Evolutionary conservation across 2,329 filamentous ascomycete species (phyloP), one percentile per base, ranked within the genome.

Genomic region (Elsinoe ampelina): DNA sequence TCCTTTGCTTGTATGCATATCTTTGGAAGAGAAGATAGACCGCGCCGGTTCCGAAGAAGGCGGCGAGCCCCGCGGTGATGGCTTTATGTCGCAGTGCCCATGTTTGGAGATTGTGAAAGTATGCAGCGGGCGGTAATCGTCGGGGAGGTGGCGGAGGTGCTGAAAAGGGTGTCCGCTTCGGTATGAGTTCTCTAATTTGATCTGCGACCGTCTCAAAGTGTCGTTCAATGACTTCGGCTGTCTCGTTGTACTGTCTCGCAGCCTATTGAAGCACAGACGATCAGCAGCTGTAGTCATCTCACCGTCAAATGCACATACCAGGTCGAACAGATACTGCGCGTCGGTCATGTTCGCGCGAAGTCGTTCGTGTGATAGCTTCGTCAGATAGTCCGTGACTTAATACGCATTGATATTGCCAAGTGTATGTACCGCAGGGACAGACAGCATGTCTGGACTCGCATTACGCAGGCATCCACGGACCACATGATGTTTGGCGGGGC

Each of bases 171-270:
- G 50, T 57, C 30, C 58, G 61, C 36, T 55, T 54, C 55, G 83
- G 79, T 36, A 83, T 77, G 36, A 85, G 80, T 61, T 89, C 84
- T 67, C 87, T 83, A 47, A 96, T 76, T 36, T 80, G 77, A 35
- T 78, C 76, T 55, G 90, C 87, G 43, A 89, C 83, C 59, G 80
- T 77, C 65, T 95, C 89, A 70, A 95, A 85, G 67, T 90, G 83
- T 58, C 80, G 78, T 72, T 96, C 89, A 68, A 95, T 82, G 63
- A 85, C 86, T 61, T 89, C 85, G 68, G 89, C 89, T 60, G 92
- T 79, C 55, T 87, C 80, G 59, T 70, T 65, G 63, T 71, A 69
- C 42, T 70, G 67, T 20, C 58, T 59, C 26, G 65, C 65, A n/a
- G 67, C 67, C 62, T 62, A 55, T 17, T 17, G 26, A 15, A 42